Evolutionary conservation across 2,329 filamentous ascomycete genomes (phyloP), one percentile per base, ranked within the genome.

Genomic region (Geosmithia morbida): DNA sequence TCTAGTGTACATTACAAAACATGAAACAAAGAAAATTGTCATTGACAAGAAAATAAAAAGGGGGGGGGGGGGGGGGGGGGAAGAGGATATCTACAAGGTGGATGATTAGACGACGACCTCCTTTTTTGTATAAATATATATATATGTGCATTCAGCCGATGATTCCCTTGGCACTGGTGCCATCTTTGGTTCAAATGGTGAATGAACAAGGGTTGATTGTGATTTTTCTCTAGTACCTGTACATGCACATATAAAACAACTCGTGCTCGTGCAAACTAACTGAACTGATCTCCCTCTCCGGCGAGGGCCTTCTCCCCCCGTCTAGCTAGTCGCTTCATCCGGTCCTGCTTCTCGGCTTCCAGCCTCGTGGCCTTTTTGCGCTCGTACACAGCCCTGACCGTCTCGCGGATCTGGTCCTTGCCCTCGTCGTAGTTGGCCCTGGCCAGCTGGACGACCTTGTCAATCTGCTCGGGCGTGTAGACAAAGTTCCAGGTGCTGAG

Each of bases 401-500:
- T 87, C 19, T 79, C 73, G 52, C 78, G 81, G 18, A 92, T 86
- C 63, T 85, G 80, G 48, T 86, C 84, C 45, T 77, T 77, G 1
- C 90, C 88, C 60, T 94, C 87, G 6, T 77, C 72, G 55, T 87
- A 98, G 63, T 98, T 98, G 11, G 87, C 87, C 48, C 79, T 74
- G 1, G 92, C 89, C 26, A 98, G 73, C 5, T 75, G 72, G 2
- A 95, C 83, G 0, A 94, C 87, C 22, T 78, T 77, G 55, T 97
- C 89, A 46, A 98, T 81, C 62, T 98, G 83, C 49, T 92, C 82
- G 0, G 88, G 83, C 2, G 85, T 94, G 62, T 97, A 98, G 29
- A 96, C 81, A 60, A 97, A 97, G 60, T 98, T 98, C 92, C 92
- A 98, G 0, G 92, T 98, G 54, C 81, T 87, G 69, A 97, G 79